A percentile compares a stretch with the other conserved stretches of the same genome.
phyloP scores from a whole-genome alignment of 352 stramenopile species.

The Phytopythium helicoides region DNA sequence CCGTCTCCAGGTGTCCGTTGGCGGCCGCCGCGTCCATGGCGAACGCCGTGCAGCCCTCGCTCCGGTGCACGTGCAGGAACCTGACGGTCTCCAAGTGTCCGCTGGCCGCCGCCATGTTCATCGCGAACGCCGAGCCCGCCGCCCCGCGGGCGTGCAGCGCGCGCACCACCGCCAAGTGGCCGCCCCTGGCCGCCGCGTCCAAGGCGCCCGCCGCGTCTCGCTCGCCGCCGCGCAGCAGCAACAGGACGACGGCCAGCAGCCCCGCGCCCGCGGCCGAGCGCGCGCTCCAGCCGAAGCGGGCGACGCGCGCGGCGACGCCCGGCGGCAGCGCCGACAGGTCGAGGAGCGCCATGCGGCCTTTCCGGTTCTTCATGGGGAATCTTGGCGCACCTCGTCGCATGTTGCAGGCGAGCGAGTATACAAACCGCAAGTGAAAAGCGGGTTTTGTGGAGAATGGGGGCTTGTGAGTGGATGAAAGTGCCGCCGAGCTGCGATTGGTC shows the following conservation, averaged over 20 bases:
- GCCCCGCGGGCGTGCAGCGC: conserved; percentile 10
- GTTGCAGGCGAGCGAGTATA: no score
- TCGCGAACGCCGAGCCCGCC: conserved; percentile 19
- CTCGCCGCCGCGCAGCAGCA: conserved; percentile 13
- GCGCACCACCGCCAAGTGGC: conserved; percentile 16
- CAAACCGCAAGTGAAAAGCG: no score
- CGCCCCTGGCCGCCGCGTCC: conserved; percentile 18
- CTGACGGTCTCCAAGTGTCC: conserved; percentile 19
- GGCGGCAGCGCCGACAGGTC: neutral
- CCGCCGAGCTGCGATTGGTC: no score
- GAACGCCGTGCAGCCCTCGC: conserved; percentile 33
- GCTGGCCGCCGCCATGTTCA: conserved; percentile 32
- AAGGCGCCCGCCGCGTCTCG: conserved; percentile 12
- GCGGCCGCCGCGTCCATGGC: conserved; percentile 39
- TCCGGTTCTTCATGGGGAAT: no score
- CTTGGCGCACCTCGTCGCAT: no score
- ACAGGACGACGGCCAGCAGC: conserved; percentile 19
- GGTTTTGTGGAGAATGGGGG: no score
- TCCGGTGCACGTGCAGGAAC: conserved; percentile 32
- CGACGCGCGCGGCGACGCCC: conserved; percentile 26
- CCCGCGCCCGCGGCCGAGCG: conserved; percentile 15
- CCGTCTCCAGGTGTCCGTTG: conserved; percentile 26
- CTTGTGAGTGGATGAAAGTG: no score
- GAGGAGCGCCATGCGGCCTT: neutral
- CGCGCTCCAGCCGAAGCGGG: conserved; percentile 29